Evolutionary conservation across 805 yeast genomes (phyloP).

Genomic region (Starmera caribaea): DNA sequence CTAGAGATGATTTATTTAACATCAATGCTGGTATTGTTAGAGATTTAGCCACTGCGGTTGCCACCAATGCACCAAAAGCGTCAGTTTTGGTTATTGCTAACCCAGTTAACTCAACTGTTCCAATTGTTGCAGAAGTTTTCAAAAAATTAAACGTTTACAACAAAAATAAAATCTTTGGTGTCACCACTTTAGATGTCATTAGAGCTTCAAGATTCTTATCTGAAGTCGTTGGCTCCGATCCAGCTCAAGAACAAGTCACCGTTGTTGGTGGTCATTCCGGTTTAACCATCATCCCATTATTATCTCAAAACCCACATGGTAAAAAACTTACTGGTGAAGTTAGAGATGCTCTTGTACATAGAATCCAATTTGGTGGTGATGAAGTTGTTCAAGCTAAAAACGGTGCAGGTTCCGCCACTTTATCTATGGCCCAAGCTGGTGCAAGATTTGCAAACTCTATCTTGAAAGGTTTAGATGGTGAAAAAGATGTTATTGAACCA

Average conservation of each 20-base stretch:
- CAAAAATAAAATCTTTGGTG: constrained; percentile 91
- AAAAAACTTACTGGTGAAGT: constrained; percentile 88
- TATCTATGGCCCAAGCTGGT: constrained; percentile 93
- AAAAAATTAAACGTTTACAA: constrained; percentile 80
- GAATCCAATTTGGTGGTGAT: constrained; percentile 96
- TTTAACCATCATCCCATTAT: constrained; percentile 77
- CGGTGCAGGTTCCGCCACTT: constrained; percentile 91
- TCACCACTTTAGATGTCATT: constrained; percentile 73
- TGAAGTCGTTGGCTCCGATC: constrained; percentile 50
- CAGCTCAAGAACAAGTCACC: constrained; percentile 63
- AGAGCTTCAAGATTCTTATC: constrained; percentile 83
- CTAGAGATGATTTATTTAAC: constrained; percentile 94
- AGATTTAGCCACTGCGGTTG: constrained; percentile 81
- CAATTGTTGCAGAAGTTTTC: constrained; percentile 89
- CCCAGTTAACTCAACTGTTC: constrained; percentile 97
- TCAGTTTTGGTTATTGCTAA: constrained; percentile 75
- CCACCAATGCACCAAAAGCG: constrained; percentile 78
- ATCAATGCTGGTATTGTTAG: constrained; percentile 94
- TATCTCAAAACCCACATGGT: constrained; percentile 40
- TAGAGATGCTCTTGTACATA: constrained; percentile 48
- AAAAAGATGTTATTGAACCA: constrained; percentile 55
- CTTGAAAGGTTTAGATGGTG: constrained; percentile 55
- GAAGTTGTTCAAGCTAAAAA: constrained; percentile 93
- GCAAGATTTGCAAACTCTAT: constrained; percentile 63
- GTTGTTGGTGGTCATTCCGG: constrained; percentile 96